These are phyloP conservation scores for Trichoderma sp. DNA, from an alignment of 2,329 filamentous ascomycete genomes.

Conservation along the genomic window DNA sequence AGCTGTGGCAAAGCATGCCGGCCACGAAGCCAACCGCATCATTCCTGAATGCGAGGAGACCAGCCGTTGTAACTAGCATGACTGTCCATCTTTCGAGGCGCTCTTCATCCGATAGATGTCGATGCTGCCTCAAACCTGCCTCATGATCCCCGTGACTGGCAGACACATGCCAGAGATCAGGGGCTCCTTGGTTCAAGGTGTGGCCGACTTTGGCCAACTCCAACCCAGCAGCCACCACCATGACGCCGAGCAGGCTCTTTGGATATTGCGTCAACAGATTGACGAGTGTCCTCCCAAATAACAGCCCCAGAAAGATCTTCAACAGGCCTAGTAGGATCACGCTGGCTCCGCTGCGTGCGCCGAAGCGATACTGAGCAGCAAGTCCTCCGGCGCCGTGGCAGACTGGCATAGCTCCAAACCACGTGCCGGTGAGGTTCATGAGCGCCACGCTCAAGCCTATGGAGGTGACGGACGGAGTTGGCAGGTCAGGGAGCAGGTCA, in stretches of 20 bases:
- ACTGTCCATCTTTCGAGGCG: conserved; percentile 78
- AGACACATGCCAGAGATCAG: conserved; percentile 60
- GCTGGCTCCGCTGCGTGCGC: conserved; percentile 82
- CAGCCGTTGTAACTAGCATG: conserved; percentile 84
- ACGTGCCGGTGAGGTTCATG: conserved; percentile 85
- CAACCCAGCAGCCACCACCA: conserved; percentile 86
- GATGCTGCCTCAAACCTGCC: conserved; percentile 44
- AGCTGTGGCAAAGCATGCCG: conserved; percentile 77
- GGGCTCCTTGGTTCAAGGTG: conserved; percentile 72
- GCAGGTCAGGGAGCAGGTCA: conserved; percentile 72
- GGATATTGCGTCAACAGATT: conserved; percentile 73
- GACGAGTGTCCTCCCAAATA: conserved; percentile 75
- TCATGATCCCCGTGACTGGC: conserved; percentile 39
- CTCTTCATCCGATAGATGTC: conserved; percentile 65
- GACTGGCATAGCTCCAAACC: conserved; percentile 94
- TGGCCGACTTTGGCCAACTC: conserved; percentile 86
- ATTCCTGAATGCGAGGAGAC: conserved; percentile 83
- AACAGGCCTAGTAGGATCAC: conserved; percentile 75
- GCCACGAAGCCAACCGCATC: conserved; percentile 84
- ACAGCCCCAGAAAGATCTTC: conserved; percentile 74
- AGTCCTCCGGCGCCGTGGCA: conserved; percentile 92
- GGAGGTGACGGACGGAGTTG: conserved; percentile 69
- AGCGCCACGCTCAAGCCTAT: conserved; percentile 78
- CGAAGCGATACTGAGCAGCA: conserved; percentile 88
- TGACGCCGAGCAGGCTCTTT: conserved; percentile 74